Base-by-base conservation (phyloP, 768 basidiomycete genomes). In the Kwoniella dendrophila region DNA sequence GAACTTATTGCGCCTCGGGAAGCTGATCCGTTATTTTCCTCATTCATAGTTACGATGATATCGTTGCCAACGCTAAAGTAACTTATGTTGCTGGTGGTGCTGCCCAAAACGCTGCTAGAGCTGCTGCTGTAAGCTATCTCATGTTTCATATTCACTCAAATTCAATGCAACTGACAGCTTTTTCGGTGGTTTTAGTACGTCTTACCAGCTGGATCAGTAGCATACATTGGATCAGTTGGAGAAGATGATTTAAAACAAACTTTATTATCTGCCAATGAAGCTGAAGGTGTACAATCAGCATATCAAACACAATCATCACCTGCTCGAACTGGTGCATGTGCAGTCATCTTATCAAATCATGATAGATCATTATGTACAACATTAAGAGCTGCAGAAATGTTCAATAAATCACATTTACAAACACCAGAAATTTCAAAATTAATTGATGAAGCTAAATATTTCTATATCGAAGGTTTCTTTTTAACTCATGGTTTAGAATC, bases 391-490 rank as follows among this genome's bases (percentile, higher is more conserved):
- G 95, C 96, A 3, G 95, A 98, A 81, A 88, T 86, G 75, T 98
- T 96, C 80, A 86, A 88, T 12, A 83, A 85, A 61, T 82, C 87
- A 3, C 92, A 97, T 80, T 84, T 99, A 44, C 83, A 85, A 8
- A 88, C 90, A 8, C 83, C 88, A 14, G 80, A 82, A 54, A 86
- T 98, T 66, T 87, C 89, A 27, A 84, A 87, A 32, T 82, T 92
- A 68, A 83, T 98, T 73, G 84, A 90, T 4, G 84, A 82, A 47
- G 95, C 94, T 61, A 87, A 89, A 75, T 85, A 85, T 77, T 96
- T 85, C 83, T 99, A 99, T 82, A 86, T 97, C 63, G 95, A 92
- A 74, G 95, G 95, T 7, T 99, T 88, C 83, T 97, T 99, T 87
- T 84, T 98, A 62, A 95, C 95, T 18, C 95, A 99, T 76, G 95